Evolutionary conservation across 768 basidiomycete species (phyloP).

Genomic region (Candolleomyces aberdarensis): DNA sequence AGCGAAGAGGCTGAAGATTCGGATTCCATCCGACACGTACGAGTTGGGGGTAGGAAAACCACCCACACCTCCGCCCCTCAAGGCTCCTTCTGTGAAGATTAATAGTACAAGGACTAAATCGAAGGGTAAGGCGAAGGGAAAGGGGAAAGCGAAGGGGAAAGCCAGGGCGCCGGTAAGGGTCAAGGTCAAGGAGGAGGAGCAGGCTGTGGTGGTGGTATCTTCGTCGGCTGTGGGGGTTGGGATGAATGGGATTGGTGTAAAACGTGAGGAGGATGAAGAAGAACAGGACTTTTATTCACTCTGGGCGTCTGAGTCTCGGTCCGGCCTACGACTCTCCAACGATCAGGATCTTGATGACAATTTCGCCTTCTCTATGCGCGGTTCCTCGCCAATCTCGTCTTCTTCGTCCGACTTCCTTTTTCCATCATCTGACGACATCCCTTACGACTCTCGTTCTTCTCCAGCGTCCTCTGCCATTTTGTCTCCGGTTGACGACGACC

Average conservation of each 20-base stretch:
- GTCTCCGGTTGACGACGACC: not conserved
- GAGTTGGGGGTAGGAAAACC: slow-evolving; percentile 35
- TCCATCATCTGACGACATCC: not conserved
- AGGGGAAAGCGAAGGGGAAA: too few relatives aligned
- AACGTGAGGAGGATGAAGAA: not conserved
- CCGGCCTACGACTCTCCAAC: not conserved
- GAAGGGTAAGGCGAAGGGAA: too few relatives aligned
- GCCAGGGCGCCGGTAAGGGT: not conserved
- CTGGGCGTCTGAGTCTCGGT: too few relatives aligned
- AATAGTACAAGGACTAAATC: too few relatives aligned
- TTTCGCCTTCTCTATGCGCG: not conserved
- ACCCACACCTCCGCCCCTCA: slow-evolving; percentile 17
- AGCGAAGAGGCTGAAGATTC: slow-evolving; percentile 24
- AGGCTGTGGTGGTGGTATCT: not conserved
- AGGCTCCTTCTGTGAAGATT: not conserved
- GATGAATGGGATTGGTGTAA: not conserved
- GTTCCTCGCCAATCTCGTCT: not conserved
- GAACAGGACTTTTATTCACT: not conserved
- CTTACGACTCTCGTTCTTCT: not conserved
- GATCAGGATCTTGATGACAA: not conserved
- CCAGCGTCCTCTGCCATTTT: not conserved
- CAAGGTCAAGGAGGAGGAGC: not conserved
- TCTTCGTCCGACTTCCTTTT: not conserved
- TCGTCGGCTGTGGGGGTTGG: not conserved
- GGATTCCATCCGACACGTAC: slow-evolving; percentile 31